Percentiles rank a stretch among this genome's conserved stretches.
Conservation (phyloP, 73 alveolate species). For the Stentor coeruleus region DNA sequence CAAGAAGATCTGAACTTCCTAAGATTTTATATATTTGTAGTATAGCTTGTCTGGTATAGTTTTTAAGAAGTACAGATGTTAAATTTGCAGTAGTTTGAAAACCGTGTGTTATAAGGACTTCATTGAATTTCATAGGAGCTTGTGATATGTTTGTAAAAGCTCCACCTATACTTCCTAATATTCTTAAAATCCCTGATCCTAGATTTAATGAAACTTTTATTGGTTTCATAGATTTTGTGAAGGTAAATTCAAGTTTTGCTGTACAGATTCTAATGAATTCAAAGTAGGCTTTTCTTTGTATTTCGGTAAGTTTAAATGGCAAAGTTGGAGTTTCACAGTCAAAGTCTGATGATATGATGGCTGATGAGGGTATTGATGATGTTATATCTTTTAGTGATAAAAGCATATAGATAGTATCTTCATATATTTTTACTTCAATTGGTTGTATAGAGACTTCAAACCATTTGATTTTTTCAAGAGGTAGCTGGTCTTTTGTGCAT, state of each 20-base stretch:
- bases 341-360: slow-evolving; percentile 28
- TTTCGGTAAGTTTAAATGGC: slow-evolving; percentile 1
- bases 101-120: slow-evolving; percentile 36
- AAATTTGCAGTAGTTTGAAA: slow-evolving; percentile 40
- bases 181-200: slow-evolving; percentile 38
- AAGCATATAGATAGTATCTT: neutral
- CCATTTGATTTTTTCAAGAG: slow-evolving; percentile 8
- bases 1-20: slow-evolving; percentile 81
- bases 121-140: slow-evolving; percentile 52
- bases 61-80: slow-evolving; percentile 29
- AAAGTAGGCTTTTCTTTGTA: slow-evolving; percentile 47
- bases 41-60: slow-evolving; percentile 68
- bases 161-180: slow-evolving; percentile 34
- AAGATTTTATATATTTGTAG: slow-evolving; percentile 68
- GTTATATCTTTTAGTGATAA: neutral
- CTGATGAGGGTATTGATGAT: neutral
- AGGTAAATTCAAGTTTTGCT: slow-evolving; percentile 37
- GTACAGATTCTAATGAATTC: slow-evolving; percentile 45
- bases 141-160: slow-evolving; percentile 58
- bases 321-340: slow-evolving; percentile 27
- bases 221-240: neutral
- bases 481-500: neutral
- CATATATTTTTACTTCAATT: slow-evolving; percentile 5
- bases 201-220: slow-evolving; percentile 24
- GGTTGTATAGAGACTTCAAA: neutral